Conservation (phyloP, 1,284 basidiomycete species). For the Paramarasmius palmivorus region DNA sequence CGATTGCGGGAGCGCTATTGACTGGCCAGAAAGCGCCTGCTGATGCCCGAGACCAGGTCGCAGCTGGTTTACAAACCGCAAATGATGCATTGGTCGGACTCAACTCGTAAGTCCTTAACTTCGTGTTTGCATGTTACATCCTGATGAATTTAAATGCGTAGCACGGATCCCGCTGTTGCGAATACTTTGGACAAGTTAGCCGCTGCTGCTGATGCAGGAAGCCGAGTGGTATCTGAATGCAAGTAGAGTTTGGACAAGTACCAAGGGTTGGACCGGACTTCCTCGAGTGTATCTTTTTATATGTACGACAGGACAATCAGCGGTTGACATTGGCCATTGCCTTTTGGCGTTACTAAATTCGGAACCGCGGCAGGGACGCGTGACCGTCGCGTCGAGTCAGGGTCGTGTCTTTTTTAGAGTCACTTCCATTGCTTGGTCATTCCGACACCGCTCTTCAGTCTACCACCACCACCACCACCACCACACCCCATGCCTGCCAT, state of each 20-base stretch:
- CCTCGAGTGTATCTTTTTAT: too few relatives aligned
- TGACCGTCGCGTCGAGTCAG: too few relatives aligned
- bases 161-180: conserved; percentile 14
- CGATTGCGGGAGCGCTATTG: conserved; percentile 35
- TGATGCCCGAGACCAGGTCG: conserved; percentile 32
- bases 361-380: too few relatives aligned
- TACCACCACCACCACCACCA: background rate
- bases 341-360: too few relatives aligned
- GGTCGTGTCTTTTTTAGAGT: too few relatives aligned
- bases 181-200: conserved; percentile 13
- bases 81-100: conserved; percentile 15
- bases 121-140: too few relatives aligned
- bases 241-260: too few relatives aligned
- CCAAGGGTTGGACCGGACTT: too few relatives aligned
- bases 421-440: too few relatives aligned
- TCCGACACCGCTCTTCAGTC: too few relatives aligned
- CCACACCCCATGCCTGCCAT: background rate
- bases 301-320: too few relatives aligned
- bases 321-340: too few relatives aligned
- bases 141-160: background rate
- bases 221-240: conserved; percentile 18
- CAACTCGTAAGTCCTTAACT: conserved; percentile 25
- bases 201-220: conserved; percentile 14
- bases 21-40: conserved; percentile 36
- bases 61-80: conserved; percentile 28